Conservation (phyloP, 805 yeast species). For the Starmera dryadoides region DNA sequence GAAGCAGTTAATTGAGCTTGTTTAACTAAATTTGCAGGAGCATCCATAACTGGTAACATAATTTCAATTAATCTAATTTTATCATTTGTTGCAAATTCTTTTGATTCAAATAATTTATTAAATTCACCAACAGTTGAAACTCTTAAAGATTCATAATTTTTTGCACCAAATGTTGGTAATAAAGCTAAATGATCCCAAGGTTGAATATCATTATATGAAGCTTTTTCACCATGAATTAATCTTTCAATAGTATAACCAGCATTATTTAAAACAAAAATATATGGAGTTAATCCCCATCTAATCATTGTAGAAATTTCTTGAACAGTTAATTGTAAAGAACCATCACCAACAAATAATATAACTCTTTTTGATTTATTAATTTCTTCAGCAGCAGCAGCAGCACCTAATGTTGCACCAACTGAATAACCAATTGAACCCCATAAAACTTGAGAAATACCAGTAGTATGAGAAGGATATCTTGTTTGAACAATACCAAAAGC, state of each 20-base stretch:
- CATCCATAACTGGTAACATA: slow-evolving; percentile 64
- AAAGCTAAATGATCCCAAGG: slow-evolving; percentile 58
- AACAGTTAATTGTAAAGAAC: slow-evolving; percentile 67
- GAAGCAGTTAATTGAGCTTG: slow-evolving; percentile 60
- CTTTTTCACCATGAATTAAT: slow-evolving; percentile 62
- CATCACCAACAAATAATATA: slow-evolving; percentile 66
- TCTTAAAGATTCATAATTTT: slow-evolving; percentile 45
- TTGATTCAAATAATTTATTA: slow-evolving; percentile 38
- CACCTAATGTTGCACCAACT: slow-evolving; percentile 63
- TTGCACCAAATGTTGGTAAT: slow-evolving; percentile 43
- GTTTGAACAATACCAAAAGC: slow-evolving; percentile 66
- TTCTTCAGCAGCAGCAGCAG: slow-evolving; percentile 62
- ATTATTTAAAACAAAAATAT: slow-evolving; percentile 63
- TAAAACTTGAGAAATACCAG: slow-evolving; percentile 66
- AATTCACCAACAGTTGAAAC: slow-evolving; percentile 53
- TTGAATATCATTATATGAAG: slow-evolving; percentile 61
- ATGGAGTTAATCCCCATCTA: slow-evolving; percentile 61
- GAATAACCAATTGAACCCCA: slow-evolving; percentile 76
- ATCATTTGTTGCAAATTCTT: slow-evolving; percentile 43
- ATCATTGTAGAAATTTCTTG: slow-evolving; percentile 67
- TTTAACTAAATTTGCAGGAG: slow-evolving; percentile 55
- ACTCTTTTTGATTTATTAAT: slow-evolving; percentile 55
- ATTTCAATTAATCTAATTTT: slow-evolving; percentile 62
- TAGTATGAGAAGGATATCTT: slow-evolving; percentile 52
- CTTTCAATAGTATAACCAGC: slow-evolving; percentile 72